Conservation (phyloP, 805 yeast species). For the Metschnikowia corniflorae region DNA sequence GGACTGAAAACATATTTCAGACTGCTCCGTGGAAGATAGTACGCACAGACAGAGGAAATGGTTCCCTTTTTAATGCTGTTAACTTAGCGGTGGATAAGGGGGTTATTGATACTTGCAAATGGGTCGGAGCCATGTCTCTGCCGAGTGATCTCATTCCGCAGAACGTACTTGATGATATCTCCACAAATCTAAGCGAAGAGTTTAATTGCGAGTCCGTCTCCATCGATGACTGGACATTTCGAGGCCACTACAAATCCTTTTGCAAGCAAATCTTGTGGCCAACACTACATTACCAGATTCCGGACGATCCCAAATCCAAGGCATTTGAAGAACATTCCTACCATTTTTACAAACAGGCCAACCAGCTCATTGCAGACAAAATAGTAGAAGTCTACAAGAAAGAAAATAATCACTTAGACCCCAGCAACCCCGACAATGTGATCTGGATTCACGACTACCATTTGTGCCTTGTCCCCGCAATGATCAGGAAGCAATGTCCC, state of each 20-base stretch:
- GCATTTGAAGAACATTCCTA: slow-evolving; percentile 96
- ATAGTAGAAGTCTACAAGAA: slow-evolving; percentile 54
- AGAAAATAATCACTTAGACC: slow-evolving; percentile 47
- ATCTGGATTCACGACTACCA: slow-evolving; percentile 97
- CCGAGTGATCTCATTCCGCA: slow-evolving; percentile 80
- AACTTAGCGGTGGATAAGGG: slow-evolving; percentile 46
- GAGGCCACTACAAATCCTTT: slow-evolving; percentile 87
- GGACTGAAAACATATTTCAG: slow-evolving; percentile 46
- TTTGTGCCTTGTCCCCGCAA: slow-evolving; percentile 75
- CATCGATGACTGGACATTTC: slow-evolving; percentile 74
- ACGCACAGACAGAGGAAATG: slow-evolving; percentile 74
- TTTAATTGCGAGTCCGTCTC: slow-evolving; percentile 63
- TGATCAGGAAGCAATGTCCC: slow-evolving; percentile 75
- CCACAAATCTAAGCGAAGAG: slow-evolving; percentile 41
- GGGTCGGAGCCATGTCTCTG: slow-evolving; percentile 93
- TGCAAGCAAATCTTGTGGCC: slow-evolving; percentile 98
- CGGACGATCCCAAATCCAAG: slow-evolving; percentile 89
- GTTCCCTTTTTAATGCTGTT: slow-evolving; percentile 83
- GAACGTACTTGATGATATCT: slow-evolving; percentile 51
- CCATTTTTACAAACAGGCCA: slow-evolving; percentile 74
- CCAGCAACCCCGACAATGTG: slow-evolving; percentile 51
- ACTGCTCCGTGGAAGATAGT: slow-evolving; percentile 73
- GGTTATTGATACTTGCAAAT: slow-evolving; percentile 40
- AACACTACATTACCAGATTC: slow-evolving; percentile 86
- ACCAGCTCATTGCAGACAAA: slow-evolving; percentile 75